phyloP scores from a whole-genome alignment of 2,329 filamentous ascomycete species.

The Pseudogymnoascus sp. region DNA sequence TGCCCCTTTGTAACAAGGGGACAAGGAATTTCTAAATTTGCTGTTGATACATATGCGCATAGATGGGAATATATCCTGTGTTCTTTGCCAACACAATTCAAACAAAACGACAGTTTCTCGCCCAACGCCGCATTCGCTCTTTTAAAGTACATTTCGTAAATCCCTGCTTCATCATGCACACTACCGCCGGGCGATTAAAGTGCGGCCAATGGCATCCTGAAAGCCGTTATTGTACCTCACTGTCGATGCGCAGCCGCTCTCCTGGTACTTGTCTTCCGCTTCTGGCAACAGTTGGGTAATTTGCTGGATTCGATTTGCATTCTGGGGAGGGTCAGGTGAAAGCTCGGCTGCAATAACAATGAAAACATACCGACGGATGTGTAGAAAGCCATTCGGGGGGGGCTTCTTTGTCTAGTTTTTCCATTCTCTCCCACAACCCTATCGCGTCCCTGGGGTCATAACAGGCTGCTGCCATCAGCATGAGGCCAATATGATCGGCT shows the following conservation, averaged over 20 bases:
- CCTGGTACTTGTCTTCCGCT: conserved; percentile 44
- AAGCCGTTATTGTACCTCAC: conserved; percentile 14
- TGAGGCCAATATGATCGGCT: conserved; percentile 70
- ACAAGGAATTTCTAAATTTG: neutral
- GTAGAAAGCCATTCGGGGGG: conserved; percentile 67
- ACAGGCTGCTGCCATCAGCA: conserved; percentile 77
- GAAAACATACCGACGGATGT: conserved; percentile 55
- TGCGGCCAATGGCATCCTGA: neutral
- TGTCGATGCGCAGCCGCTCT: conserved; percentile 41
- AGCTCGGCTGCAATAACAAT: neutral
- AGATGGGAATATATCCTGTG: neutral
- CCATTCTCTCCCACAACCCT: conserved; percentile 60
- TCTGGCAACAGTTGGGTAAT: conserved; percentile 55
- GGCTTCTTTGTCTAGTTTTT: conserved; percentile 37
- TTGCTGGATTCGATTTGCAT: conserved; percentile 54
- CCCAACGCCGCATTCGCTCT: conserved; percentile 3
- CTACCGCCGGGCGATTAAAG: neutral
- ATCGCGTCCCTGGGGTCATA: conserved; percentile 62
- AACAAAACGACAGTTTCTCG: neutral
- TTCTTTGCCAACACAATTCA: neutral
- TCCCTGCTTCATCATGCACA: neutral
- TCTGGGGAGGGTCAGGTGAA: conserved; percentile 32
- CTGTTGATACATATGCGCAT: neutral
- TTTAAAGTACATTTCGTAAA: neutral
- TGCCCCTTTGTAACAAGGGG: neutral